A percentile compares a stretch with the other conserved stretches of the same genome.
These are phyloP conservation scores for Coniochaeta sp. DNA, from an alignment of 2,329 filamentous ascomycete species.

Conservation along the genomic window DNA sequence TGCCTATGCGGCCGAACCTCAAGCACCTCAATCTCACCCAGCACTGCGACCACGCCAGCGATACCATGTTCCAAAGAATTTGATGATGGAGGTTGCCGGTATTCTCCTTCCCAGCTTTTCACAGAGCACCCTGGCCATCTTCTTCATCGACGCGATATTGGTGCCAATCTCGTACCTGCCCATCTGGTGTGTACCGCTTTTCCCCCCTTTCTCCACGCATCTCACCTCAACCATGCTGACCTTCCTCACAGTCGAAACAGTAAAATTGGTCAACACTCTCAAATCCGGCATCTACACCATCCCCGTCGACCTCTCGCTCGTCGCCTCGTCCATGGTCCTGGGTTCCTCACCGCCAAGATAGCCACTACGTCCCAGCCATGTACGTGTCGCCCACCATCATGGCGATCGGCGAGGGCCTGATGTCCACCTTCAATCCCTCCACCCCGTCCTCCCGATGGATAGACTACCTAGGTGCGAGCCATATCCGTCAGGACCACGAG, in stretches of 20 bases:
- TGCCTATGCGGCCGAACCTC: too few species aligned
- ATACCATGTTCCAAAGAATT: too few species aligned
- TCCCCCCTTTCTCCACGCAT: not conserved
- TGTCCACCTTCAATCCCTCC: conserved; percentile 44
- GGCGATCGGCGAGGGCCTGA: conserved; percentile 46
- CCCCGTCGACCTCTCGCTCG: conserved; percentile 47
- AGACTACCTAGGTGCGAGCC: too few species aligned
- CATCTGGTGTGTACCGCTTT: conserved; percentile 38
- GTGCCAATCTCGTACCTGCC: conserved; percentile 47
- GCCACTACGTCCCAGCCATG: conserved; percentile 55
- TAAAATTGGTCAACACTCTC: conserved; percentile 42
- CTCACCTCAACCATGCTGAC: not conserved
- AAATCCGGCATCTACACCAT: conserved; percentile 51
- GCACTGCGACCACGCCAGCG: too few species aligned
- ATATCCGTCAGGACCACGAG: too few species aligned
- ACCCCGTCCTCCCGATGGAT: conserved; percentile 48
- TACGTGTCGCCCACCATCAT: conserved; percentile 40
- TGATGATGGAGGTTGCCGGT: too few species aligned
- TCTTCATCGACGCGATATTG: conserved; percentile 44
- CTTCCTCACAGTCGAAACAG: conserved; percentile 45
- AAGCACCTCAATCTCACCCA: too few species aligned
- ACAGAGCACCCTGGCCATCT: conserved; percentile 35
- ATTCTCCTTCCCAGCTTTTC: too few species aligned
- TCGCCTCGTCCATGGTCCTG: conserved; percentile 40
- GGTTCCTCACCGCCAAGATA: conserved; percentile 45